These are phyloP conservation scores for Thraustochytrium striatum DNA, from an alignment of 352 stramenopile genomes.

Conservation along the genomic window DNA sequence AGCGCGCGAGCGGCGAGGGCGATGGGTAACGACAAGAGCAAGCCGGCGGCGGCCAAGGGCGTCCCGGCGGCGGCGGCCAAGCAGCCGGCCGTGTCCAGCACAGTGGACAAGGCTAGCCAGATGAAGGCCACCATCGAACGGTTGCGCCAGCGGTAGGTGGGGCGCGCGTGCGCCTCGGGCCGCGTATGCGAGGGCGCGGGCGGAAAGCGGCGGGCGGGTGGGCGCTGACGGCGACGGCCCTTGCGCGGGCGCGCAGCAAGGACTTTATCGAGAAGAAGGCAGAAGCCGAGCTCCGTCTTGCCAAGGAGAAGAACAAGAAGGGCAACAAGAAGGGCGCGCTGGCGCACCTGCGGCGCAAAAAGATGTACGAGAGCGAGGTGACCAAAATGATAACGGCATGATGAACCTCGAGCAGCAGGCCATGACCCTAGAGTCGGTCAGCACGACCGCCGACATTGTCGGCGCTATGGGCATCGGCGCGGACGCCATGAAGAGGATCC, in stretches of 20 bases:
- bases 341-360: slow-evolving; percentile 44
- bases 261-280: slow-evolving; percentile 48
- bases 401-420: slow-evolving; percentile 48
- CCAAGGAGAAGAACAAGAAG: slow-evolving; percentile 43
- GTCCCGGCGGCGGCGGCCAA: not conserved
- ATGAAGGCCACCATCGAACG: slow-evolving; percentile 31
- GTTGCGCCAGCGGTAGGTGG: not conserved
- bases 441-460: slow-evolving; percentile 40
- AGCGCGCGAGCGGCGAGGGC: not conserved
- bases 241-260: too few relatives aligned
- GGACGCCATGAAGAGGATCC: slow-evolving; percentile 32
- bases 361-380: slow-evolving; percentile 47
- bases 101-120: slow-evolving; percentile 32
- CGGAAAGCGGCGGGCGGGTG: too few relatives aligned
- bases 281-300: not conserved
- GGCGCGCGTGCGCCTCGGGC: too few relatives aligned
- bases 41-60: not conserved
- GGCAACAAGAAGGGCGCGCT: slow-evolving; percentile 47
- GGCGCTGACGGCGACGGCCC: too few relatives aligned
- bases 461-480: slow-evolving; percentile 33
- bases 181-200: too few relatives aligned
- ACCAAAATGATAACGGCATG: slow-evolving; percentile 28
- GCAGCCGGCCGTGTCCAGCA: slow-evolving; percentile 13
- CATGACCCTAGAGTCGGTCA: slow-evolving; percentile 40
- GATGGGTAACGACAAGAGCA: slow-evolving; percentile 41